Evolutionary conservation across 129 eudicot species (phyloP).

Genomic region (Flaveria bidentis): DNA sequence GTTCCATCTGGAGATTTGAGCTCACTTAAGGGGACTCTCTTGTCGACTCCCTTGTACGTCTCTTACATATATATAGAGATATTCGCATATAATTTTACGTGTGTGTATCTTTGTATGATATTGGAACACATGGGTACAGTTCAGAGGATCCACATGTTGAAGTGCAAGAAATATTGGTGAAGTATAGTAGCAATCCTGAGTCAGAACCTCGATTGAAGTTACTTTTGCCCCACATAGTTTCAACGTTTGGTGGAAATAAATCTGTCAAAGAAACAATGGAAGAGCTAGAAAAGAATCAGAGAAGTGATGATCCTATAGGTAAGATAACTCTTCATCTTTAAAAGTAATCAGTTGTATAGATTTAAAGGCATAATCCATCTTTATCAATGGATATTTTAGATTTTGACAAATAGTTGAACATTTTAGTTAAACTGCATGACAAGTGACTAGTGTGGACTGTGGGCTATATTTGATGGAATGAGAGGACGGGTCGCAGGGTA

Average conservation of each 20-base stretch:
- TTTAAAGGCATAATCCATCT: not conserved
- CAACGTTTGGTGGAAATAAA: conserved; percentile 63
- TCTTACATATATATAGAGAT: conserved; percentile 1
- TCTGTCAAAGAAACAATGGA: conserved; percentile 59
- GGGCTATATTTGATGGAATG: not conserved
- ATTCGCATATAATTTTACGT: not conserved
- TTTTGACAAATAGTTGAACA: not conserved
- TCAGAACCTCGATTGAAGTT: conserved; percentile 67
- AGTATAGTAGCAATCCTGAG: conserved; percentile 60
- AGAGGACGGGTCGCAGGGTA: not conserved
- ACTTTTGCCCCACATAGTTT: conserved; percentile 72
- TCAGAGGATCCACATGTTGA: conserved; percentile 72
- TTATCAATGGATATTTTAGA: not conserved
- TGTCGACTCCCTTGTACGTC: conserved; percentile 65
- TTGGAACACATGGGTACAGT: conserved; percentile 34
- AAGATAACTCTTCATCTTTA: not conserved
- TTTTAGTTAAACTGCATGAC: not conserved
- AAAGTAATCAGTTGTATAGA: not conserved
- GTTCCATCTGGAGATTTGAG: conserved; percentile 68
- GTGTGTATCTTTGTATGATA: not conserved
- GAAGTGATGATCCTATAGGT: conserved; percentile 67
- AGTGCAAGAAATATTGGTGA: conserved; percentile 47
- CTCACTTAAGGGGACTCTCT: conserved; percentile 57
- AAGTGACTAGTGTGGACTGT: not conserved
- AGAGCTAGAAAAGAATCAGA: conserved; percentile 63